Evolutionary conservation across 2,329 filamentous ascomycete species (phyloP).

Genomic region (Stagonosporopsis cucurbitacearum): DNA sequence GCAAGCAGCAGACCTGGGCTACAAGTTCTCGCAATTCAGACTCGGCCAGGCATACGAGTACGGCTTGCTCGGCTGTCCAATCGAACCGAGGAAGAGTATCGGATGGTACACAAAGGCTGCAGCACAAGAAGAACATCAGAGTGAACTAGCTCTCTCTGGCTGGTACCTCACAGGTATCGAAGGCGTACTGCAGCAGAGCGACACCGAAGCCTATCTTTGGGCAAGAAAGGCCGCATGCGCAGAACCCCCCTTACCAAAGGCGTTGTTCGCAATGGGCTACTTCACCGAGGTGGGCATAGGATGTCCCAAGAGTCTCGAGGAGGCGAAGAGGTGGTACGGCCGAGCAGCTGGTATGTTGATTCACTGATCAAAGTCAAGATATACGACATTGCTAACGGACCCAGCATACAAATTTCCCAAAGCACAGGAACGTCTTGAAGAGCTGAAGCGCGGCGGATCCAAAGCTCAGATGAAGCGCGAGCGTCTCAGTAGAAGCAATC

Average conservation of each 20-base stretch:
- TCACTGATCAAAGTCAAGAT: neutral
- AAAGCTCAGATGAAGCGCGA: conserved; percentile 76
- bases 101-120: conserved; percentile 94
- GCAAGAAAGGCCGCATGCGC: conserved; percentile 89
- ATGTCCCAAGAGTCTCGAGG: conserved; percentile 82
- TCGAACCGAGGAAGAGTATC: conserved; percentile 85
- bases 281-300: conserved; percentile 97
- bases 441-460: conserved; percentile 81
- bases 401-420: conserved; percentile 93
- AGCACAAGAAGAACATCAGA: conserved; percentile 91
- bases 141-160: conserved; percentile 67
- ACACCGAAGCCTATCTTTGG: conserved; percentile 97
- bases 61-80: conserved; percentile 78
- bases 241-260: conserved; percentile 78
- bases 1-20: conserved; percentile 85
- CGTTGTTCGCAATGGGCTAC: conserved; percentile 98
- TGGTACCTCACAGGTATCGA: conserved; percentile 93
- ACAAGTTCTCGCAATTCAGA: conserved; percentile 93
- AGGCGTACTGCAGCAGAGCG: conserved; percentile 86
- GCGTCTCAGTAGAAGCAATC: conserved; percentile 80
- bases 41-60: conserved; percentile 91
- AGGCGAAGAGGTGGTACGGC: conserved; percentile 98
- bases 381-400: conserved; percentile 17
- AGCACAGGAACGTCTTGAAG: conserved; percentile 88
- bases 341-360: conserved; percentile 85